These are phyloP conservation scores for Lotmaria passim DNA, from an alignment of 208 protist species.

Conservation along the genomic window DNA sequence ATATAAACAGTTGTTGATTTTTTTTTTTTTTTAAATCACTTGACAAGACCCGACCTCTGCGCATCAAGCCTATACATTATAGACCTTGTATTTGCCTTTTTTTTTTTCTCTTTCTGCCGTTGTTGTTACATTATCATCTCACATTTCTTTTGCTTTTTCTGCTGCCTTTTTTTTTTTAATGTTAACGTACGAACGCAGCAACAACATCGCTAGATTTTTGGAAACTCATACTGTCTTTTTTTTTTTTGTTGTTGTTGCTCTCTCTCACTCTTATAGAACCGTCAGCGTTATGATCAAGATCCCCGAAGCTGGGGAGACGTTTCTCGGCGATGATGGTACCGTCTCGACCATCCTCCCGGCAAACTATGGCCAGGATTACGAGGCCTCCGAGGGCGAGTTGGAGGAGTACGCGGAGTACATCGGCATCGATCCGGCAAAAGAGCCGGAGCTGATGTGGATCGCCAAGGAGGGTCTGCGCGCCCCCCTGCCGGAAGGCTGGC, in stretches of 20 bases:
- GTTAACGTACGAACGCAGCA: too few relatives aligned
- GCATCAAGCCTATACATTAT: too few relatives aligned
- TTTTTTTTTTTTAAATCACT: too few relatives aligned
- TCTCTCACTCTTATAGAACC: conserved; percentile 16
- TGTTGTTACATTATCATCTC: too few relatives aligned
- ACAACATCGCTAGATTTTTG: too few relatives aligned
- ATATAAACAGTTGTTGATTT: too few relatives aligned
- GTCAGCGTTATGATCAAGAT: conserved; percentile 38
- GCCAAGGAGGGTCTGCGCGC: conserved; percentile 91
- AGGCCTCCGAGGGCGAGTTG: conserved; percentile 88
- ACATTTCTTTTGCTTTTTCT: too few relatives aligned
- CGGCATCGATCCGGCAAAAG: conserved; percentile 83
- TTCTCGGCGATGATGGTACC: conserved; percentile 79
- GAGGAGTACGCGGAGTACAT: conserved; percentile 94
- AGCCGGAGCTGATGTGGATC: conserved; percentile 90
- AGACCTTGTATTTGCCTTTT: too few relatives aligned
- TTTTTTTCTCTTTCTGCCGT: too few relatives aligned
- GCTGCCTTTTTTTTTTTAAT: too few relatives aligned
- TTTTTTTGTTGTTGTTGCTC: not conserved
- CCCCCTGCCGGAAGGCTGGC: conserved; percentile 92
- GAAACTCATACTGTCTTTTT: too few relatives aligned
- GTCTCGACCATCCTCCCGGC: conserved; percentile 91
- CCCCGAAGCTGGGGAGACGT: conserved; percentile 70
- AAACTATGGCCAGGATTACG: conserved; percentile 84
- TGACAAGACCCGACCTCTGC: too few relatives aligned